A percentile compares a stretch with the other conserved stretches of the same genome.
Evolutionary conservation across 2,329 filamentous ascomycete genomes (phyloP).

Genomic region (Stachybotrys chartarum): DNA sequence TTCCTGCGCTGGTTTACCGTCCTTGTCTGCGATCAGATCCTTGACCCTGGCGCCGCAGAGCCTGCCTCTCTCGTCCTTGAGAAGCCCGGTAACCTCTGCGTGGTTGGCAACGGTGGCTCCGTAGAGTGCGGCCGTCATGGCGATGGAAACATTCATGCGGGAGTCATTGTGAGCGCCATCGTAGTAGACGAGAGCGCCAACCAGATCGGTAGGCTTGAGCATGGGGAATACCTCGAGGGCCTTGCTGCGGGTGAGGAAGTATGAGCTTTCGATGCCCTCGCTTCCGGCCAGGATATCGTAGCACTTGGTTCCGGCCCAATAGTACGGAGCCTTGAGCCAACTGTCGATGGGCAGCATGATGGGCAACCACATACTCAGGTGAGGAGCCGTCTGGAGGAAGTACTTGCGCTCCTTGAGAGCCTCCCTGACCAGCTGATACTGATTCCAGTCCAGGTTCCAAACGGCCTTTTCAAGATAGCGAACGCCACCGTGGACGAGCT

Average conservation of each 20-base stretch:
- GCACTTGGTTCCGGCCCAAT: constrained; percentile 70
- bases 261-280: constrained; percentile 83
- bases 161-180: constrained; percentile 91
- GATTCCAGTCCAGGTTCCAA: constrained; percentile 68
- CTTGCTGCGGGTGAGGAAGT: constrained; percentile 81
- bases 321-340: constrained; percentile 74
- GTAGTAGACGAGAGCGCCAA: constrained; percentile 83
- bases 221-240: constrained; percentile 83
- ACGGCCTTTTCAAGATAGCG: constrained; percentile 70
- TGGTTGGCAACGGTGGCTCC: constrained; percentile 79
- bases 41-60: constrained; percentile 68
- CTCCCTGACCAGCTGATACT: constrained; percentile 65
- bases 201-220: constrained; percentile 71
- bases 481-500: constrained; percentile 71
- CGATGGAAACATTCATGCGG: constrained; percentile 83
- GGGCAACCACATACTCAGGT: constrained; percentile 66
- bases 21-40: constrained; percentile 59
- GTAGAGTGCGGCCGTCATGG: constrained; percentile 83
- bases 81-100: constrained; percentile 68
- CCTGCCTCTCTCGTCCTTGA: constrained; percentile 66
- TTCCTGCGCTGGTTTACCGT: constrained; percentile 51
- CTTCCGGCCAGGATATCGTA: constrained; percentile 82
- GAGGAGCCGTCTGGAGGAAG: constrained; percentile 67
- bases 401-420: constrained; percentile 68
- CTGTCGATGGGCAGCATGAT: constrained; percentile 70